These are phyloP conservation scores for Paraleonurus japonicus DNA, from an alignment of 257 asterid genomes.

Conservation along the genomic window DNA sequence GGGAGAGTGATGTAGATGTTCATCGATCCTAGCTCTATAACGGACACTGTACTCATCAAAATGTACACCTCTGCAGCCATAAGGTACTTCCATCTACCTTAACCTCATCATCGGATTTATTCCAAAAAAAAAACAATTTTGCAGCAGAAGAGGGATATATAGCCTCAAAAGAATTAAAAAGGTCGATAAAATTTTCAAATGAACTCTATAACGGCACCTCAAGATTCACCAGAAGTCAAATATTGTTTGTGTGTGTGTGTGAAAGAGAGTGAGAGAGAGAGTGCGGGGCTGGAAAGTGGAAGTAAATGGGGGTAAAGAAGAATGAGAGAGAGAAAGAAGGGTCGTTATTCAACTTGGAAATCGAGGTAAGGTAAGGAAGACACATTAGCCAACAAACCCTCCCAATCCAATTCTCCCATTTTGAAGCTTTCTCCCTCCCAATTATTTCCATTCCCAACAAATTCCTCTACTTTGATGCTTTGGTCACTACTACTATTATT, in stretches of 20 bases:
- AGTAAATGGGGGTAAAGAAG: background rate
- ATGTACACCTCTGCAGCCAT: slow-evolving; percentile 29
- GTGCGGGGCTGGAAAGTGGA: too few relatives aligned
- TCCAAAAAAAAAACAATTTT: background rate
- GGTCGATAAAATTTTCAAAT: background rate
- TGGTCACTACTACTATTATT: slow-evolving; percentile 7
- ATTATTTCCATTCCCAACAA: slow-evolving; percentile 64
- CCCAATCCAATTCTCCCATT: slow-evolving; percentile 92
- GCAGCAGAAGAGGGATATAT: background rate
- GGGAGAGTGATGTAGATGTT: background rate
- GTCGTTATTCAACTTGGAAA: slow-evolving; percentile 55
- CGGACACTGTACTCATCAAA: slow-evolving; percentile 19
- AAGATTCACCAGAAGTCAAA: background rate
- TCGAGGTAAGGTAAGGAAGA: slow-evolving; percentile 86
- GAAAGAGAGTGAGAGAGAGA: background rate
- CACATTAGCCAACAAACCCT: slow-evolving; percentile 94
- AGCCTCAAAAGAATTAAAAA: slow-evolving; percentile 5
- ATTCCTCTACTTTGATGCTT: slow-evolving; percentile 49
- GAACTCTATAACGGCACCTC: background rate
- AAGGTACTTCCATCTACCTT: slow-evolving; percentile 22
- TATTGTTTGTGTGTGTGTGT: background rate
- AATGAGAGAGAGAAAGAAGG: slow-evolving; percentile 11
- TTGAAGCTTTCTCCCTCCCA: slow-evolving; percentile 73
- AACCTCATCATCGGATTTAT: slow-evolving; percentile 19
- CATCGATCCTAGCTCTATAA: slow-evolving; percentile 7